Conservation (phyloP, 2,329 filamentous ascomycete species). For the Cladophialophora immunda region DNA sequence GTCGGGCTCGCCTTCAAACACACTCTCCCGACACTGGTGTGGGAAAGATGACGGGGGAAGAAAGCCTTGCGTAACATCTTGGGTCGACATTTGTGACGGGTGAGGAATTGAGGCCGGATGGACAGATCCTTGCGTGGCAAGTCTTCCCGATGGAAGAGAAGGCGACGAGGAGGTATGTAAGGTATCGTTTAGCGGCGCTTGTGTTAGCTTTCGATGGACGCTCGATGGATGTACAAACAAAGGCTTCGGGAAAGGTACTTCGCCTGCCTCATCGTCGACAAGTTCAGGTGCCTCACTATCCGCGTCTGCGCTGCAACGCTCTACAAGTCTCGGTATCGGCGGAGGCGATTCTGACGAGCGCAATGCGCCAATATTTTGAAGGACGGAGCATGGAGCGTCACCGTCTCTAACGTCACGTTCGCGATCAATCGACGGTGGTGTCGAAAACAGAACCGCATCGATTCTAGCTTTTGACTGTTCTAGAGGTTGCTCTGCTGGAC, state of each 20-base stretch:
- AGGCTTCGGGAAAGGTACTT: conserved; percentile 23
- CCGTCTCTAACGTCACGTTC: not conserved
- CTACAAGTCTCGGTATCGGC: conserved; percentile 29
- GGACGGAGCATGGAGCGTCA: not conserved
- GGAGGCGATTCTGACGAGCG: conserved; percentile 19
- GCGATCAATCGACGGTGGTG: not conserved
- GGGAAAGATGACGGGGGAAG: conserved; percentile 32
- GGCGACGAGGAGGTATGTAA: conserved; percentile 25
- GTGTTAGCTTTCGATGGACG: conserved; percentile 27
- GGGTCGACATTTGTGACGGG: conserved; percentile 41
- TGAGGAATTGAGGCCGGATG: conserved; percentile 40
- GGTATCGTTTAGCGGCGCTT: conserved; percentile 38
- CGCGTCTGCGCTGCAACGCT: conserved; percentile 11
- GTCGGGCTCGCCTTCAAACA: conserved; percentile 16
- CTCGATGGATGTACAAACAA: conserved; percentile 22
- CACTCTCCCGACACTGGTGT: conserved; percentile 9
- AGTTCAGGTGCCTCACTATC: not conserved
- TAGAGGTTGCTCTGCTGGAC: conserved; percentile 7
- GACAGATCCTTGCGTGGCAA: conserved; percentile 33
- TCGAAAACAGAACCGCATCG: not conserved
- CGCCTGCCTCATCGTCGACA: conserved; percentile 23
- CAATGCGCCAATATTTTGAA: not conserved
- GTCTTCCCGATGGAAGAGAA: conserved; percentile 25
- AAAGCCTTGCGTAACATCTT: conserved; percentile 39
- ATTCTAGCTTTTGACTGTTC: not conserved